Conservation (phyloP, 495 filamentous ascomycete genomes). For the Rusavskia elegans region DNA sequence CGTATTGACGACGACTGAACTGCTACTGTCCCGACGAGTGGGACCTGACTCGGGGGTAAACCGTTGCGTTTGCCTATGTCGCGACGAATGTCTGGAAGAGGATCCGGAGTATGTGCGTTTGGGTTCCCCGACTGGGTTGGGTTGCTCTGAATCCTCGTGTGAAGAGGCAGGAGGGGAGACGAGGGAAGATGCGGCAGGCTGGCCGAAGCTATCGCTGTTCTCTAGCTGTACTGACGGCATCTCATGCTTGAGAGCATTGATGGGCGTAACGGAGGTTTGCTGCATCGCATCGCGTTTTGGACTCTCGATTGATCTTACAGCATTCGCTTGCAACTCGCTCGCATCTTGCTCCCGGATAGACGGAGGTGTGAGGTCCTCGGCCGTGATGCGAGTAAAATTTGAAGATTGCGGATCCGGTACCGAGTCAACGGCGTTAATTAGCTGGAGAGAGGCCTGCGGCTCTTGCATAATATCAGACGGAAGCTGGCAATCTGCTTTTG, state of each 20-base stretch:
- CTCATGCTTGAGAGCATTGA: background rate
- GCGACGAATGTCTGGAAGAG: conserved; percentile 33
- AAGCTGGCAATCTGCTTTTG: too few relatives aligned
- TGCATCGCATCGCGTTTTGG: too few relatives aligned
- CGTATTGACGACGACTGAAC: conserved; percentile 11
- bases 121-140: conserved; percentile 14
- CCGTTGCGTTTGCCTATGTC: conserved; percentile 29
- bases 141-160: conserved; percentile 29
- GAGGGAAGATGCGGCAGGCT: conserved; percentile 22
- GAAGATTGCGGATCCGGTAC: too few relatives aligned
- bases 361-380: too few relatives aligned
- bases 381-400: too few relatives aligned
- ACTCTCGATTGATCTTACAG: background rate
- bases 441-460: too few relatives aligned
- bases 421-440: too few relatives aligned
- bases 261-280: background rate
- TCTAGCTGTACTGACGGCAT: background rate
- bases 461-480: too few relatives aligned
- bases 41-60: conserved; percentile 25
- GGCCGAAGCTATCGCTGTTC: conserved; percentile 1
- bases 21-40: conserved; percentile 15
- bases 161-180: conserved; percentile 38
- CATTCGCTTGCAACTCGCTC: too few relatives aligned
- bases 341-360: too few relatives aligned
- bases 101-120: conserved; percentile 26